Percentiles rank a stretch among this genome's conserved stretches.
Conservation (phyloP, 352 stramenopile species). For the Pythium sukuiense region DNA sequence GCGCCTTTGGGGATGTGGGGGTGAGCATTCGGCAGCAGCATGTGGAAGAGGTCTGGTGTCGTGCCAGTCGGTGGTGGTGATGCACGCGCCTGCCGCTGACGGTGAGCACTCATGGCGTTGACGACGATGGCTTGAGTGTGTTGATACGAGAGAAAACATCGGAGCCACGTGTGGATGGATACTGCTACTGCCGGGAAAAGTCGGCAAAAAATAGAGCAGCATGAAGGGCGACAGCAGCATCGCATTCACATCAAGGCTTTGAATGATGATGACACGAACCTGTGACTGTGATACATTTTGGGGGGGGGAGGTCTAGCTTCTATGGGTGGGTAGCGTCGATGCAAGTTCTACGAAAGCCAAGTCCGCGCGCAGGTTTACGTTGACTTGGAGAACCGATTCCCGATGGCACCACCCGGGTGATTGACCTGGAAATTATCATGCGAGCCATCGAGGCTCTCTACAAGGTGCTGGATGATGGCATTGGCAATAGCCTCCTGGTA, state of each 20-base stretch:
- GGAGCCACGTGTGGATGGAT: too few relatives aligned
- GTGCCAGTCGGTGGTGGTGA: background rate
- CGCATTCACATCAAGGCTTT: background rate
- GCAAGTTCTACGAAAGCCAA: background rate
- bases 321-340: background rate
- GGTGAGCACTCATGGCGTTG: background rate
- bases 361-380: background rate
- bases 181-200: background rate
- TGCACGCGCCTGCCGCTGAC: slow-evolving; percentile 3
- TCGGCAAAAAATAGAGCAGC: slow-evolving; percentile 6
- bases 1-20: slow-evolving; percentile 30
- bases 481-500: slow-evolving; percentile 75
- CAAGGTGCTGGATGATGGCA: slow-evolving; percentile 62
- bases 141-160: too few relatives aligned
- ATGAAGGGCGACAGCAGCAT: background rate
- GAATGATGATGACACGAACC: too few relatives aligned
- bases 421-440: slow-evolving; percentile 43
- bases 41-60: slow-evolving; percentile 30
- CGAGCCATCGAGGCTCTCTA: slow-evolving; percentile 37
- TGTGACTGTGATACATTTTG: background rate
- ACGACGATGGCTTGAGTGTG: background rate
- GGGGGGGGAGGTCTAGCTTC: background rate
- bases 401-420: slow-evolving; percentile 75
- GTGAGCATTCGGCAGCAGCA: slow-evolving; percentile 43
- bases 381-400: slow-evolving; percentile 21